Evolutionary conservation across 306 rosid genomes (phyloP).

Genomic region (Cotoneaster glaucophyllus): DNA sequence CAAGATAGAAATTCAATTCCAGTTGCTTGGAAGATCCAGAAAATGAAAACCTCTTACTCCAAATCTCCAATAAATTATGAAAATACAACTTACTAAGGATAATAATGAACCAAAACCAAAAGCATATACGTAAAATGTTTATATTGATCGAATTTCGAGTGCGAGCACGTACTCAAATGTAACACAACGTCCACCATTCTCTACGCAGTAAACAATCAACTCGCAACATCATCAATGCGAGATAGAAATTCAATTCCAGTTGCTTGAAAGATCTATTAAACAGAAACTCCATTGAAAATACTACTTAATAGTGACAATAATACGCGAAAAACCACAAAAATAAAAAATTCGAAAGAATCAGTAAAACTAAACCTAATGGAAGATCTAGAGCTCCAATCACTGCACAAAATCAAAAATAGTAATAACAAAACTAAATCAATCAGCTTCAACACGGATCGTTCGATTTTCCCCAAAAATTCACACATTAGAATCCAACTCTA

Average conservation of each 20-base stretch:
- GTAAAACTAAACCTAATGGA: constrained; percentile 9
- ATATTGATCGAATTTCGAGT: too few relatives aligned
- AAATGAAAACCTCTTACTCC: not conserved
- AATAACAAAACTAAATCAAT: too few relatives aligned
- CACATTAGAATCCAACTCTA: constrained; percentile 4
- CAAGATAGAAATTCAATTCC: not conserved
- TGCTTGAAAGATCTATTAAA: too few relatives aligned
- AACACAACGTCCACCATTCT: too few relatives aligned
- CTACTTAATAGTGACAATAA: not conserved
- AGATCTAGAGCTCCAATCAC: constrained; percentile 19
- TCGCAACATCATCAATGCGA: too few relatives aligned
- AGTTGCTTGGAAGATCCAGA: not conserved
- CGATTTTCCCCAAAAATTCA: not conserved
- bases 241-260: too few relatives aligned
- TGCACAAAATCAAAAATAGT: not conserved
- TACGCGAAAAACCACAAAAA: not conserved
- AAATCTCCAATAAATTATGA: not conserved
- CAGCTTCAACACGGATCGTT: constrained; percentile 17
- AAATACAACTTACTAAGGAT: not conserved
- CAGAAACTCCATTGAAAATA: not conserved
- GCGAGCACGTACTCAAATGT: too few relatives aligned
- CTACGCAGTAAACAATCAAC: too few relatives aligned
- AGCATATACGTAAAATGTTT: not conserved
- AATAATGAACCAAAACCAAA: not conserved
- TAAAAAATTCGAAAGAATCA: not conserved